Base-by-base conservation (phyloP, 1,139 yeast genomes). In the Yamadazyma songkhlaensis region DNA sequence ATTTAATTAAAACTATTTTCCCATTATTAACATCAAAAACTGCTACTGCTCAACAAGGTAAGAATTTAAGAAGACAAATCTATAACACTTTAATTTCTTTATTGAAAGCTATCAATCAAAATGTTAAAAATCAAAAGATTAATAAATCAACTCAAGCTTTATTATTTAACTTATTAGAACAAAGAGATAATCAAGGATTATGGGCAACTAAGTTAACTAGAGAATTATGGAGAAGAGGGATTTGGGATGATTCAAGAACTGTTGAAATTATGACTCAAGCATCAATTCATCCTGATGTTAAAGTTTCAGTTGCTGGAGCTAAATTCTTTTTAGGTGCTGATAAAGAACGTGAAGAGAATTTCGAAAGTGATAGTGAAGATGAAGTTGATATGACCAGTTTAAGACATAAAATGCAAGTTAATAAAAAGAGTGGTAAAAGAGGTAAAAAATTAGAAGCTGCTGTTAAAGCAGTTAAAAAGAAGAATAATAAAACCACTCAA, bases 201-300 rank as follows among this genome's bases (percentile, higher is more conserved):
- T 92, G 98, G 97, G 97, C 98, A 4, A 86, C 97, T 8, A 89
- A 88, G 54, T 70, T 92, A 39, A 89, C 97, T 7, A 77, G 97
- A 58, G 97, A 92, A 60, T 72, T 92, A 39, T 92, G 99, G 99
- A 77, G 95, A 66, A 75, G 97, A 56, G 96, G 96, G 54, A 84
- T 92, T 43, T 92, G 99, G 99, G 97, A 89, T 59, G 99, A 92
- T 61, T 77, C 96, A 1, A 73, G 97, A 51, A 84, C 97, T 0
- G 96, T 92, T 17, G 98, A 92, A 61, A 80, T 92, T 53, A 90
- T 94, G 97, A 84, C 95, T 2, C 95, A 88, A 53, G 97, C 97
- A 1, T 89, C 97, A 2, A 62, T 86, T 43, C 96, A 89, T 55
- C 80, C 85, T 9, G 95, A 90, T 51, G 75, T 81, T 10, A 92